A percentile compares a stretch with the other conserved stretches of the same genome.
These are phyloP conservation scores for Parastagonospora avenae DNA, from an alignment of 2,329 filamentous ascomycete species.

Conservation along the genomic window DNA sequence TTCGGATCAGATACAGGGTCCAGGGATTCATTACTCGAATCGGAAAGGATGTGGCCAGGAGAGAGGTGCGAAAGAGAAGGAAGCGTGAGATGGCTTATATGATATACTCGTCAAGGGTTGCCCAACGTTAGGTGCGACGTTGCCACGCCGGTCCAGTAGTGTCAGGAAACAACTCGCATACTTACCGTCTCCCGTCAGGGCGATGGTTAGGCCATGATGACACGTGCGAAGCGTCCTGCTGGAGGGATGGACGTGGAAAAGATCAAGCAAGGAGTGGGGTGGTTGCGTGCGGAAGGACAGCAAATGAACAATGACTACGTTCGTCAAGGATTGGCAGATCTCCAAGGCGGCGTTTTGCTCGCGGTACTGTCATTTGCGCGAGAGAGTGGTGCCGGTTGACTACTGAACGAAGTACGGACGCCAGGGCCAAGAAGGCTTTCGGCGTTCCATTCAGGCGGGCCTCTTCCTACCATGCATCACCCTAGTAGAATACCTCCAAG, in stretches of 20 bases:
- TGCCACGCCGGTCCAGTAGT: constrained; percentile 23
- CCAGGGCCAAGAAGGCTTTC: constrained; percentile 25
- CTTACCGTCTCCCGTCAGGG: constrained; percentile 37
- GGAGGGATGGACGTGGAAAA: constrained; percentile 26
- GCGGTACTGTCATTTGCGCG: constrained; percentile 45
- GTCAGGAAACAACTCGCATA: constrained; percentile 30
- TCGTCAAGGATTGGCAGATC: constrained; percentile 18
- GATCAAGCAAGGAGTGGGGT: constrained; percentile 23
- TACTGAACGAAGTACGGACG: constrained; percentile 23
- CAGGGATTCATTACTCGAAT: constrained; percentile 30
- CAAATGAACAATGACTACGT: constrained; percentile 21
- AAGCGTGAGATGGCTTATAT: constrained; percentile 30
- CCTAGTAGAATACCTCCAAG: constrained; percentile 1
- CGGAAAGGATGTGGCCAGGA: constrained; percentile 32
- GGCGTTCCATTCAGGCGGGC: constrained; percentile 31
- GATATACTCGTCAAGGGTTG: constrained; percentile 31
- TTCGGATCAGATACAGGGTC: constrained; percentile 29
- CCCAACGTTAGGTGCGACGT: constrained; percentile 25
- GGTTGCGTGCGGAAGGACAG: constrained; percentile 20
- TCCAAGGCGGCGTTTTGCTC: constrained; percentile 26
- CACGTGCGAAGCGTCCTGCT: constrained; percentile 35
- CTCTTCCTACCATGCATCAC: constrained; percentile 22
- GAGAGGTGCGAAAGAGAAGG: constrained; percentile 23
- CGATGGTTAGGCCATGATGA: constrained; percentile 34
- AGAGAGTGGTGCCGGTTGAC: constrained; percentile 21